Percentiles rank a stretch among this genome's conserved stretches.
Evolutionary conservation across 805 yeast species (phyloP).

Genomic region (Teunomyces panamensis): DNA sequence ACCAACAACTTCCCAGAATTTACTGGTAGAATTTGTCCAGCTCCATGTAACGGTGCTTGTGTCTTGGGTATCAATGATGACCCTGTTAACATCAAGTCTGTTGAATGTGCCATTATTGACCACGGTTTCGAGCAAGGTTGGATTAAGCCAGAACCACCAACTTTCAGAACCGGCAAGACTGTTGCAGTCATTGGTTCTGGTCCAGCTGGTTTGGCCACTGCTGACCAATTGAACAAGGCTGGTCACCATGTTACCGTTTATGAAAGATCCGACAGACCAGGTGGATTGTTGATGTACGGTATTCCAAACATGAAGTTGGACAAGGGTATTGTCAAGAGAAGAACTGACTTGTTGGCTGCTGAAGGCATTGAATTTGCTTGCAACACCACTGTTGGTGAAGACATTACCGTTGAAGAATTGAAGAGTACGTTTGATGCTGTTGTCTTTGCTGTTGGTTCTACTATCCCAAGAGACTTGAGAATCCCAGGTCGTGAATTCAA

Average conservation of each 20-base stretch:
- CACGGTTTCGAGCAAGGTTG: constrained; percentile 96
- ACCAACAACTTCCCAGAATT: constrained; percentile 99
- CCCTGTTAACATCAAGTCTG: constrained; percentile 94
- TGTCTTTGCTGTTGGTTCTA: constrained; percentile 88
- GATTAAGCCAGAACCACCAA: constrained; percentile 84
- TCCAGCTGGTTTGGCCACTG: constrained; percentile 94
- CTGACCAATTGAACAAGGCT: constrained; percentile 95
- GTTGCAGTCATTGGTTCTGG: constrained; percentile 94
- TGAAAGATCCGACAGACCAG: constrained; percentile 93
- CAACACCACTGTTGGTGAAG: constrained; percentile 81
- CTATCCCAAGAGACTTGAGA: constrained; percentile 91
- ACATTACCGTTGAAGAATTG: constrained; percentile 67
- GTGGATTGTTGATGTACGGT: constrained; percentile 98
- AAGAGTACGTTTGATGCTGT: constrained; percentile 74
- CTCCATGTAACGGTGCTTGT: constrained; percentile 97
- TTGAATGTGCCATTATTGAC: constrained; percentile 95
- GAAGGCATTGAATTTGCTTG: constrained; percentile 84
- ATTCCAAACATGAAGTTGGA: constrained; percentile 98
- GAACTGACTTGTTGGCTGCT: constrained; percentile 84
- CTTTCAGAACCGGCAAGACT: constrained; percentile 74
- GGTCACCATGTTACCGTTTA: constrained; percentile 91
- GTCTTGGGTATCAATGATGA: constrained; percentile 89
- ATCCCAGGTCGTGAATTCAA: constrained; percentile 91
- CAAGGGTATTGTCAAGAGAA: constrained; percentile 86
- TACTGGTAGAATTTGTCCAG: constrained; percentile 97